Base-by-base conservation (phyloP, 2,329 filamentous ascomycete genomes). In the Hypoxylon sp. region DNA sequence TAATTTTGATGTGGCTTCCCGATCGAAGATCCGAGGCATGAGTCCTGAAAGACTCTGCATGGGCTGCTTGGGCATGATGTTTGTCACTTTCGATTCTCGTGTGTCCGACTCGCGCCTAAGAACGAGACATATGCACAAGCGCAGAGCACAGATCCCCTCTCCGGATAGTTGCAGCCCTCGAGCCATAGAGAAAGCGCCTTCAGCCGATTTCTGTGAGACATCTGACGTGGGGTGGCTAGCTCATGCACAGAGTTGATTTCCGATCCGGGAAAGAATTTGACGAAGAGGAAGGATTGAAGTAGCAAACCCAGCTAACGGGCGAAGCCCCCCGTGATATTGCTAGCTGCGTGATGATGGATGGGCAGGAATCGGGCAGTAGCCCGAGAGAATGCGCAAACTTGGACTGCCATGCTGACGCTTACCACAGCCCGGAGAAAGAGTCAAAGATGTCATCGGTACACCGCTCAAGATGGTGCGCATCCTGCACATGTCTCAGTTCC, bases 401-500 rank as follows among this genome's bases (percentile, higher is more conserved):
- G 7, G 11, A 51, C 25, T 42, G 37, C 37, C 49, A 60, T 55
- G 58, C 31, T 25, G 51, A 33, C 11, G 50, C 37, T 6, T 65
- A 55, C 57, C 33, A 40, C 58, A 48, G 46, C 30, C 30, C 40
- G 58, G 51, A 25, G 44, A 51, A 64, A 48, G 61, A 31, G 44
- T 54, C 42, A 66, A 55, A 51, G 55, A 69, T 61, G 70, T 55
- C 49, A 59, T 73, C 72, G 70, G 73, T 64, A 65, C 53, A 72
- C 72, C 69, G 59, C 61, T 73, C 70, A 68, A 69, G 64, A 70
- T 37, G 64, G 69, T 37, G 49, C 61, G 46, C 54, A 62, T 48
- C 63, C 55, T 70, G 70, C 69, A 68, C 25, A 72, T 76, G 73
- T 76, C 73, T 76, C 69, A 64, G 61, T 59, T 53, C 25, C 31